phyloP scores from a whole-genome alignment of 192 early-diverging fungal genomes.

The Glomus cerebriforme region DNA sequence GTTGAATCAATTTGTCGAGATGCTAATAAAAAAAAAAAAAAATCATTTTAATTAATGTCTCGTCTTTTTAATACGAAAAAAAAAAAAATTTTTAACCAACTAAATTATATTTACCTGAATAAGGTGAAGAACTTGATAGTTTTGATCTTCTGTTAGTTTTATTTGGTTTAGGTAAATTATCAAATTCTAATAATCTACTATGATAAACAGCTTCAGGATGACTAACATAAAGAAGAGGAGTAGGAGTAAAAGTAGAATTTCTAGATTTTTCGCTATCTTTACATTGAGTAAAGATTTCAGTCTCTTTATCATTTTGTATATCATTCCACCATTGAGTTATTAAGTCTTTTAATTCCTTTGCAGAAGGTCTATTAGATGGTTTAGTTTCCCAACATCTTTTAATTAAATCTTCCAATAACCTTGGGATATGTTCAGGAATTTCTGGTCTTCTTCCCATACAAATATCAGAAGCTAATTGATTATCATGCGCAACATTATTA shows the following conservation, averaged over 20 bases:
- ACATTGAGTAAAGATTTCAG: no score
- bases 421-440: neutral
- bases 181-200: slow-evolving; percentile 11
- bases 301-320: neutral
- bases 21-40: no score
- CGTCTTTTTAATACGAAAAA: no score
- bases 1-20: no score
- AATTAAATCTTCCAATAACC: slow-evolving; percentile 14
- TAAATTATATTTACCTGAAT: neutral
- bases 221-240: neutral
- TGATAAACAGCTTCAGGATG: slow-evolving; percentile 18
- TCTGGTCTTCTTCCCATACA: slow-evolving; percentile 6
- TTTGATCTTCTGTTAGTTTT: neutral
- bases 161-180: neutral
- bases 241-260: neutral
- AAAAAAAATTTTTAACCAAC: neutral
- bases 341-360: neutral
- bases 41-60: no score
- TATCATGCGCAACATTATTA: neutral
- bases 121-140: neutral
- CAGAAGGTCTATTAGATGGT: neutral
- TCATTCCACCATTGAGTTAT: neutral
- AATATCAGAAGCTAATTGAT: neutral
- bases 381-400: slow-evolving; percentile 6
- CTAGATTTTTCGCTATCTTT: neutral